Evolutionary conservation across 345 rosid species (phyloP), one percentile per base, ranked within the genome.

Genomic region (Isatis tinctoria): DNA sequence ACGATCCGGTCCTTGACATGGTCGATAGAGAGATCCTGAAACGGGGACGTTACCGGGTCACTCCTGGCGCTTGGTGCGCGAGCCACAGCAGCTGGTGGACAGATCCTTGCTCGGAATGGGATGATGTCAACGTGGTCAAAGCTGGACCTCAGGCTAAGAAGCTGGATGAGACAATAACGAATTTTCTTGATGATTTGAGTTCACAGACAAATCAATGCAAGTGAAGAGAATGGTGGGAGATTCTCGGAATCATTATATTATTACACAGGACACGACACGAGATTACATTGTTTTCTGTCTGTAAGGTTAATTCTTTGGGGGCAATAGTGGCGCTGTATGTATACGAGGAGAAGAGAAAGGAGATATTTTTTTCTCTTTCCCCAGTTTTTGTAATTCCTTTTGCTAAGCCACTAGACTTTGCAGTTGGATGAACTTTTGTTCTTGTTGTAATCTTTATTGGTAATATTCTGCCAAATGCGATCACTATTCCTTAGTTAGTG

Each of bases 71-170:
- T 2, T 96, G 99, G 99, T 96, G 99, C 81, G 60, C 90, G 7
- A 94, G 97, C 48, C 82, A 86, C 12, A 67, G 65, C 56, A 85
- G 83, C 56, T 85, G 95, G 95, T 86, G 86, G 93, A 80, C 78
- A 36, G 99, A 95, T 80, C 96, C 97, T 76, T 96, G 99, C 84
- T 85, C 97, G 8, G 92, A 88, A 35, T 92, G 98, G 98, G 96
- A 87, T n/a, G 94, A 92, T 56, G 88, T 88, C 45, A 90, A 92
- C 44, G 76, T 87, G 4, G 73, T 92, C 44, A 96, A 83, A 73
- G 90, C 95, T 16, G 97, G 99, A 22, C 90, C 87, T 28, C 93
- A 83, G 67, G 92, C 95, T 1, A 87, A 83, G 80, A 89, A 70
- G 80, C 78, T 96, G 0, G 93, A 84, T 69, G 86, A 85, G 40